Evolutionary conservation across 2,329 filamentous ascomycete genomes (phyloP), one percentile per base, ranked within the genome.

Genomic region (Monosporascus cannonballus): DNA sequence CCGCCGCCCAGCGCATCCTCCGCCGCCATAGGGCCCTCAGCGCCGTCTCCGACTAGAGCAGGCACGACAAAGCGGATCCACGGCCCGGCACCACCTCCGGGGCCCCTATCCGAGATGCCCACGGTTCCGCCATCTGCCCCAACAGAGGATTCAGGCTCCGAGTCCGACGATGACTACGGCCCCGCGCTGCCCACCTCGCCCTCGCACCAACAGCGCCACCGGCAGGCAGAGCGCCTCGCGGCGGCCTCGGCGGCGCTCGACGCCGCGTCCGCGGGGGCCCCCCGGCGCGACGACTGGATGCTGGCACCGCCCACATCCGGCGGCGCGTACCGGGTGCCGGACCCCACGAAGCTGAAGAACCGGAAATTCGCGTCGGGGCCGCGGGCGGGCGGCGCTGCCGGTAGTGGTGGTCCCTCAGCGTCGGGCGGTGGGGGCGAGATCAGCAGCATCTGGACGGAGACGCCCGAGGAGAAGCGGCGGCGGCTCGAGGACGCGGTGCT

Each of bases 371-470:
- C 90, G 49, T 87, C 87, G 38, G 79, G 80, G 4, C 73, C 73
- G 14, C 69, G 69, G n/a, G 68, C 72, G 3, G 65, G 67, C 4
- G 62, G 67, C 1, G 51, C 61, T 9, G 56, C 56, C 2, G 60
- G 59, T 9, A 56, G 63, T 0, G 45, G 66, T n/a, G 62, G 62
- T 9, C 69, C 67, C 4, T 20, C 17, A 17, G 38, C 17, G 17
- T 3, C 38, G 11, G 67, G 64, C 8, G 59, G 62, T 27, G 55
- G 55, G 18, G 74, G 74, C 56, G 78, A 78, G 14, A 78, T 90
- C 46, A 80, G 81, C 64, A 84, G 83, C 22, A 83, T 93, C 44
- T 97, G 93, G 93, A 92, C 90, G 1, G 93, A 97, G 69, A 96
- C 90, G 8, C 89, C 90, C 0, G 89, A 93, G 67, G 82, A 96